Evolutionary conservation across 164 flowering plant genomes (phyloP).

Genomic region (Nelumbo lutea): DNA sequence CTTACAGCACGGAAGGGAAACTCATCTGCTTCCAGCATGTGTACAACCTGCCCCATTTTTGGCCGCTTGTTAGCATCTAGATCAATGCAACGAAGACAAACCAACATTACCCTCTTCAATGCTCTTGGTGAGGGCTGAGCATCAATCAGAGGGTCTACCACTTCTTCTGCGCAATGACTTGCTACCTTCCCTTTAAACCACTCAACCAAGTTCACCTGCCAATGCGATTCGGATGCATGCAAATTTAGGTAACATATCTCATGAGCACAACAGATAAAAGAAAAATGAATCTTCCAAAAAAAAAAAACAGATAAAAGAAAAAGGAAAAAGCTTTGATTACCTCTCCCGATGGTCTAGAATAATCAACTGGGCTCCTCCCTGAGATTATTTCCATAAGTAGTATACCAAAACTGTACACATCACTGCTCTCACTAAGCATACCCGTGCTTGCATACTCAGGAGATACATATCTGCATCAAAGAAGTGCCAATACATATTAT

Average conservation of each 20-base stretch:
- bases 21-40: slow-evolving; percentile 92
- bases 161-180: slow-evolving; percentile 63
- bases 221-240: slow-evolving; percentile 8
- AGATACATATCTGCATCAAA: slow-evolving; percentile 68
- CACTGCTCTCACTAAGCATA: slow-evolving; percentile 81
- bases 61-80: slow-evolving; percentile 69
- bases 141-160: slow-evolving; percentile 60
- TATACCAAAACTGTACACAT: no score
- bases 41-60: slow-evolving; percentile 87
- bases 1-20: slow-evolving; percentile 74
- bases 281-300: background rate
- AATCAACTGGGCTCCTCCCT: slow-evolving; percentile 83
- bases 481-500: background rate
- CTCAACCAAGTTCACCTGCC: slow-evolving; percentile 80
- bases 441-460: no score
- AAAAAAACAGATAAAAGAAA: slow-evolving; percentile 1
- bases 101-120: slow-evolving; percentile 60
- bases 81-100: slow-evolving; percentile 85
- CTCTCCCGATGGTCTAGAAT: slow-evolving; percentile 75
- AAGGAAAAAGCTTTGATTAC: slow-evolving; percentile 22
- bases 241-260: background rate
- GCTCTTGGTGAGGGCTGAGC: slow-evolving; percentile 64
- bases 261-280: no score
- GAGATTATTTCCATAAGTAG: slow-evolving; percentile 89
- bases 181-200: slow-evolving; percentile 88